Base-by-base conservation (phyloP, 2,329 filamentous ascomycete genomes). In the Colletotrichum sp. region DNA sequence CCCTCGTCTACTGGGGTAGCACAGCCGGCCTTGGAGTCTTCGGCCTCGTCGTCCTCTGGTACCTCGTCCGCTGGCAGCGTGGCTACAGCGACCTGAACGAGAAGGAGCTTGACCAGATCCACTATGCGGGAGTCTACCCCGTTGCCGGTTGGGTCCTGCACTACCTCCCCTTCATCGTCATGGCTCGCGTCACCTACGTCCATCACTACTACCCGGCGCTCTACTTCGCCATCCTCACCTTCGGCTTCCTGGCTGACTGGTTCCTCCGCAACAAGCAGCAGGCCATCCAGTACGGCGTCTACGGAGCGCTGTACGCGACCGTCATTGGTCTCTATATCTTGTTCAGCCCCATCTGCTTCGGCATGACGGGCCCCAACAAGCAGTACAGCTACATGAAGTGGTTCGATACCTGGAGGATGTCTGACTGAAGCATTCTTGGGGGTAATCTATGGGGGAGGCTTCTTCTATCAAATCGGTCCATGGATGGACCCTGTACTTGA, bases 141-240 rank as follows among this genome's bases (percentile, higher is more conserved):
- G 89, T 96, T 72, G 90, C 97, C 71, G 97, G 97, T 77, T 99
- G 97, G 97, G 93, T 98, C 86, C 90, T 99, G 65, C 97, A 99
- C 87, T 99, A 98, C 84, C 87, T 98, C 77, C 97, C 97, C 1
- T 99, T 98, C 86, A 92, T 98, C 81, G 92, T 97, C 82, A 99
- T 99, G 98, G 97, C 96, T 13, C 95, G 97, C 90, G 97, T 99
- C 77, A 99, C 97, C 19, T 99, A 99, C 82, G 97, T 99, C 71
- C 97, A 99, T 85, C 97, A 99, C 88, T 99, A 99, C 89, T 99
- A 98, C 85, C 97, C 97, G 13, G 97, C 97, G 12, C 91, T 99
- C 13, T 99, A 98, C 89, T 99, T 98, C 84, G 96, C 97, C 80
- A 98, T 99, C 79, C 88, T 99, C 61, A 92, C 91, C 19, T 92